phyloP scores from a whole-genome alignment of 2,329 filamentous ascomycete species.

The Dactylonectria macrodidyma region DNA sequence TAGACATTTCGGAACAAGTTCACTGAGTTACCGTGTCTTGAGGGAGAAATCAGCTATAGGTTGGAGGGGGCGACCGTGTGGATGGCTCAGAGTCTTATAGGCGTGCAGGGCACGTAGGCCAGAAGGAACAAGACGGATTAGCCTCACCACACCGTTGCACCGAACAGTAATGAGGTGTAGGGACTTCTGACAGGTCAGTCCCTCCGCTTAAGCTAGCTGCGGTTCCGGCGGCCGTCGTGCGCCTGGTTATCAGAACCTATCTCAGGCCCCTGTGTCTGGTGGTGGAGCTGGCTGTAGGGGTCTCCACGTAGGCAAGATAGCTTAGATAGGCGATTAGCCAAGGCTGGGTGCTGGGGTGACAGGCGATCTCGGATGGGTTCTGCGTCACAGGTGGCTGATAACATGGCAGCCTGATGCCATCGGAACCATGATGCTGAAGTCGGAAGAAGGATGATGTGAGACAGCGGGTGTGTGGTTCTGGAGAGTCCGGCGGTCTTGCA shows the following conservation, averaged over 20 bases:
- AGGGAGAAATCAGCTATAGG: background rate
- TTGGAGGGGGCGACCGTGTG: background rate
- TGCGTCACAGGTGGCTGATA: background rate
- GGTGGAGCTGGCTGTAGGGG: background rate
- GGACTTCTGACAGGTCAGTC: background rate
- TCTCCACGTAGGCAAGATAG: background rate
- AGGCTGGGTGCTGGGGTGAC: background rate
- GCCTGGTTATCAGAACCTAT: constrained; percentile 13
- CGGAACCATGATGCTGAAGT: background rate
- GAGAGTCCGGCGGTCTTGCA: background rate
- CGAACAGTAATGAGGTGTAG: background rate
- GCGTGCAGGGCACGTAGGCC: background rate
- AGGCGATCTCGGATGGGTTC: constrained; percentile 3
- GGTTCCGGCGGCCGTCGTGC: constrained; percentile 1
- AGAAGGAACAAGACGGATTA: background rate
- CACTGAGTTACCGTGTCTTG: background rate
- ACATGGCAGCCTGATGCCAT: background rate
- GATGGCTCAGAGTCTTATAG: background rate
- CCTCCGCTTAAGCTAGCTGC: background rate
- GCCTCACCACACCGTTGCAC: background rate
- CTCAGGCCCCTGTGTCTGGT: background rate
- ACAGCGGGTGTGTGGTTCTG: background rate
- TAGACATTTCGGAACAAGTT: background rate
- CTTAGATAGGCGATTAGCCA: constrained; percentile 7
- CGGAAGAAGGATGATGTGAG: background rate